Evolutionary conservation across 805 yeast genomes (phyloP).

Genomic region (Tetrapisispora taiwanensis): DNA sequence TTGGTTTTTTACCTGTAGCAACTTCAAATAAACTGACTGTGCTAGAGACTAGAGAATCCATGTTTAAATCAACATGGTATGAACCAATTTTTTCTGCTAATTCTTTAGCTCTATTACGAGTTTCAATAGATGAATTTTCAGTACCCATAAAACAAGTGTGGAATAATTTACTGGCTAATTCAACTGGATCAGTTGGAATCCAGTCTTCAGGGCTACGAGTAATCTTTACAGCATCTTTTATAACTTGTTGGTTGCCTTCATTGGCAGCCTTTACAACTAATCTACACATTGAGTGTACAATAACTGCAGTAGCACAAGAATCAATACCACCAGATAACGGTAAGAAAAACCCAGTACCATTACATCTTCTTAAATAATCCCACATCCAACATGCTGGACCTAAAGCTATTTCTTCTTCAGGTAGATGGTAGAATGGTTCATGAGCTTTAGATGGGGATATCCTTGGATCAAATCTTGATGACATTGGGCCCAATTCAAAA

Average conservation of each 20-base stretch:
- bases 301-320: slow-evolving; percentile 93
- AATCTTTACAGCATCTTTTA: slow-evolving; percentile 60
- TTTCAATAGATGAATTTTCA: slow-evolving; percentile 78
- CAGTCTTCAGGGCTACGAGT: slow-evolving; percentile 51
- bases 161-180: slow-evolving; percentile 65
- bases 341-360: slow-evolving; percentile 81
- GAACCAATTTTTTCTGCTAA: slow-evolving; percentile 72
- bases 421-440: slow-evolving; percentile 54
- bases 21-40: slow-evolving; percentile 70
- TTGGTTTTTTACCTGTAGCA: slow-evolving; percentile 83
- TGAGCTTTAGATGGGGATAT: slow-evolving; percentile 47
- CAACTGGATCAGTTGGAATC: slow-evolving; percentile 65
- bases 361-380: slow-evolving; percentile 91
- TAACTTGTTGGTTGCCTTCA: slow-evolving; percentile 65
- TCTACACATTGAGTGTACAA: slow-evolving; percentile 89
- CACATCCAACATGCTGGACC: slow-evolving; percentile 99
- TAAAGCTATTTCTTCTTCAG: slow-evolving; percentile 92
- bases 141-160: slow-evolving; percentile 96
- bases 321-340: slow-evolving; percentile 97
- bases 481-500: slow-evolving; percentile 54
- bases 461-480: slow-evolving; percentile 48
- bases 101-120: slow-evolving; percentile 70
- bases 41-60: slow-evolving; percentile 74
- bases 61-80: slow-evolving; percentile 83
- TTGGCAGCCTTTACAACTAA: slow-evolving; percentile 62